Conservation (phyloP, 805 yeast species). For the Barnettozyma siamensis region DNA sequence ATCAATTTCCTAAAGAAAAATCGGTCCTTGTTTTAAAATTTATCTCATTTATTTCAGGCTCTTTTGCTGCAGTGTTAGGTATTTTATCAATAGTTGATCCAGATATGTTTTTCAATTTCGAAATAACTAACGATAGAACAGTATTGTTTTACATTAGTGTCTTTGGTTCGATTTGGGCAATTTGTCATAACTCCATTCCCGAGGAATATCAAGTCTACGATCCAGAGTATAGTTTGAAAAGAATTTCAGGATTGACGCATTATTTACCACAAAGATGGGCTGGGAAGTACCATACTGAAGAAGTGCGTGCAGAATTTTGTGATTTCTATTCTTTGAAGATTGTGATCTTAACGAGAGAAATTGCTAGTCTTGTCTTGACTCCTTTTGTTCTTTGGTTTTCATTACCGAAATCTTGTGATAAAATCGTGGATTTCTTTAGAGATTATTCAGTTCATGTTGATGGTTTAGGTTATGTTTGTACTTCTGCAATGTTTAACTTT, state of each 20-base stretch:
- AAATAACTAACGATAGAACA: slow-evolving; percentile 73
- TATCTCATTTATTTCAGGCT: slow-evolving; percentile 73
- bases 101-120: slow-evolving; percentile 85
- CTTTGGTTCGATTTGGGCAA: slow-evolving; percentile 84
- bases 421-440: slow-evolving; percentile 84
- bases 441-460: slow-evolving; percentile 88
- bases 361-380: slow-evolving; percentile 73
- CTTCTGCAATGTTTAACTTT: slow-evolving; percentile 87
- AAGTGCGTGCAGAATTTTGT: slow-evolving; percentile 79
- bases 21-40: slow-evolving; percentile 51
- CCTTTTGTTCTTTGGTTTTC: slow-evolving; percentile 90
- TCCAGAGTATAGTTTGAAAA: slow-evolving; percentile 80
- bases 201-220: slow-evolving; percentile 73
- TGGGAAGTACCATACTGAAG: slow-evolving; percentile 75
- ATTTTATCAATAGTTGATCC: slow-evolving; percentile 76
- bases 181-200: slow-evolving; percentile 65
- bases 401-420: slow-evolving; percentile 64
- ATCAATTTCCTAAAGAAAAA: slow-evolving; percentile 86
- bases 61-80: slow-evolving; percentile 84
- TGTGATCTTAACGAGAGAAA: slow-evolving; percentile 65
- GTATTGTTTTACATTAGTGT: slow-evolving; percentile 84
- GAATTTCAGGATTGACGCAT: slow-evolving; percentile 84
- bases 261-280: slow-evolving; percentile 87
- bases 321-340: slow-evolving; percentile 69
- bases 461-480: slow-evolving; percentile 92